Conservation (phyloP, 495 filamentous ascomycete species). For the Hypomontagnella submonticulosa region DNA sequence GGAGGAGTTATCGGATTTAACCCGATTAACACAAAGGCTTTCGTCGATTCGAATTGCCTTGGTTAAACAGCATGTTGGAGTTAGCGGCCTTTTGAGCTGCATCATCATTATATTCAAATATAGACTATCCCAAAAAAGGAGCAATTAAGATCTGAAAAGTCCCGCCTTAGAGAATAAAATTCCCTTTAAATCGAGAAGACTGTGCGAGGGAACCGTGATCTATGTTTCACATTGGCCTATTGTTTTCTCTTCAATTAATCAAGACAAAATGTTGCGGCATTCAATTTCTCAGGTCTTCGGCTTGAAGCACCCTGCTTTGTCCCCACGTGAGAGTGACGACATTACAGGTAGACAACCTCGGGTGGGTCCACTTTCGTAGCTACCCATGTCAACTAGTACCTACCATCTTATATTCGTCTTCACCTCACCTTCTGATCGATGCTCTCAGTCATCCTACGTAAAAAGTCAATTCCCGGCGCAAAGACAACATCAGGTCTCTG, state of each 20-base stretch:
- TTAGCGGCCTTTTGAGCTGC: no score
- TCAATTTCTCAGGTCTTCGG: conserved; percentile 28
- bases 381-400: not conserved
- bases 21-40: no score
- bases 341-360: conserved; percentile 24
- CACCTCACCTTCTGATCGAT: not conserved
- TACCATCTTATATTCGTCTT: conserved; percentile 4
- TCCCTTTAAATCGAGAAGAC: no score
- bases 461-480: not conserved
- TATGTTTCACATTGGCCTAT: not conserved
- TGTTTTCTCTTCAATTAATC: conserved; percentile 1
- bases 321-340: conserved; percentile 38
- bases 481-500: not conserved
- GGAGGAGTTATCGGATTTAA: no score
- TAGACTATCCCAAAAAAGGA: no score
- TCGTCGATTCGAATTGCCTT: no score
- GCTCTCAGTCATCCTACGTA: conserved; percentile 3
- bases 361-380: conserved; percentile 15
- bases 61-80: no score
- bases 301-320: conserved; percentile 24
- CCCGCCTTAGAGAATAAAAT: no score
- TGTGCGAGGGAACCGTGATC: no score
- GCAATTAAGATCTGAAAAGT: no score
- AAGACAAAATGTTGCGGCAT: conserved; percentile 24
- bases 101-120: no score